These are phyloP conservation scores for Yamadazyma trypodendri DNA, from an alignment of 1,139 yeast species.

Conservation along the genomic window DNA sequence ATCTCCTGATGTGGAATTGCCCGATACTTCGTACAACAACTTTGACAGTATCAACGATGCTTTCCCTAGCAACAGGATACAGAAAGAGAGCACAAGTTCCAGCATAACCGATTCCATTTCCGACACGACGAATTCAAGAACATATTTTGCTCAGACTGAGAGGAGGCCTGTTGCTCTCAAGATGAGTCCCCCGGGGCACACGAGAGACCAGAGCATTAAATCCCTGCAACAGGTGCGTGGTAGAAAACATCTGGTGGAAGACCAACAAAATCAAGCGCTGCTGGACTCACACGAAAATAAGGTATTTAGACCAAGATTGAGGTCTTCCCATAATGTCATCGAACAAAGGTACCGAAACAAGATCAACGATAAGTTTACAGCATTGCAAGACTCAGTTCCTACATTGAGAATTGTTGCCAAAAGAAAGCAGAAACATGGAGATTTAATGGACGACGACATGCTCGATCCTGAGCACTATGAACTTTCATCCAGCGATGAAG, in stretches of 20 bases:
- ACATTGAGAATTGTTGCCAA: conserved; percentile 34
- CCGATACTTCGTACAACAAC: conserved; percentile 4
- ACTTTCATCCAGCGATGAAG: conserved; percentile 13
- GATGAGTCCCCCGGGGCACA: background rate
- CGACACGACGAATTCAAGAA: background rate
- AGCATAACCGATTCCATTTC: background rate
- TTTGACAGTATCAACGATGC: conserved; percentile 1
- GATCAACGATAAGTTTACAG: conserved; percentile 44
- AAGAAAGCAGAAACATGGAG: conserved; percentile 15
- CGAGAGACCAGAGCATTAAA: background rate
- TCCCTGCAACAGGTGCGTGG: background rate
- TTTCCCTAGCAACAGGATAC: background rate
- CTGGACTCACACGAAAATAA: background rate
- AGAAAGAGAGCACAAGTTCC: background rate
- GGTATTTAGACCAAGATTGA: conserved; percentile 18
- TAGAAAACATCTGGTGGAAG: background rate
- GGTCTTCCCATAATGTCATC: conserved; percentile 44
- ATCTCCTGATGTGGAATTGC: conserved; percentile 9
- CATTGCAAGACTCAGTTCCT: conserved; percentile 43
- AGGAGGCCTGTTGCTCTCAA: background rate
- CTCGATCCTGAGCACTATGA: conserved; percentile 21
- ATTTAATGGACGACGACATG: conserved; percentile 8
- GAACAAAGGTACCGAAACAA: conserved; percentile 48
- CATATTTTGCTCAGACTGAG: background rate
- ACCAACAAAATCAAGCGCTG: background rate